Evolutionary conservation across 352 stramenopile genomes (phyloP), one percentile per base, ranked within the genome.

Genomic region (Saprolegnia parasitica): DNA sequence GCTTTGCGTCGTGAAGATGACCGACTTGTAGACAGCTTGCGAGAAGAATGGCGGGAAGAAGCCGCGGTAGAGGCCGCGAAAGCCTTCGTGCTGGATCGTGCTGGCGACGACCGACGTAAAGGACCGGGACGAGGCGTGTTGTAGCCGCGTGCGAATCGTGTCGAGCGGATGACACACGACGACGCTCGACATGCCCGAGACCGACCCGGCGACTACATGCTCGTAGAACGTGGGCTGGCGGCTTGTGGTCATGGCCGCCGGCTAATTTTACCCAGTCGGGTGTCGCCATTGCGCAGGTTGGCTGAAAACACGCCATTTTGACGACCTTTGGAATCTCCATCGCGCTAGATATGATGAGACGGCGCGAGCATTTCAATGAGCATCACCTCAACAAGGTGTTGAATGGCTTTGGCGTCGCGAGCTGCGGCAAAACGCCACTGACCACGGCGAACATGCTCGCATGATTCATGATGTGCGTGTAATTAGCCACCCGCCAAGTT

Each of bases 21-120:
- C 84, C 40, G 87, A 86, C 72, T 95, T 95, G 83, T 95, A 95
- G 56, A 95, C 77, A 0, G 83, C 87, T 71, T 95, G 87, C 56
- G 84, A 91, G 72, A 90, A 90, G 73, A 95, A 93, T 4, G 87
- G 87, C n/a, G 84, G 83, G 56, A 91, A 75, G 49, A 95, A 91
- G 40, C 87, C 87, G 63, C 92, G 93, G 77, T 93, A 95, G 50
- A 95, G 73, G 52, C 80, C 87, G 24, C 71, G 74, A 47, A 86
- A 65, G 8, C 83, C 81, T 74, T 95, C 87, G 37, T 76, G 76
- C 46, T 75, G 71, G 13, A 93, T 47, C 18, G 86, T 95, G 73
- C 86, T 77, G 29, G 73, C 32, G 8, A 77, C 83, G 90, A 70
- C 88, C 71, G 65, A 84, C 75, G 67, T 89, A 84, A 45, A 81